Evolutionary conservation across 352 stramenopile species (phyloP).

Genomic region (Phytophthora crassamura): DNA sequence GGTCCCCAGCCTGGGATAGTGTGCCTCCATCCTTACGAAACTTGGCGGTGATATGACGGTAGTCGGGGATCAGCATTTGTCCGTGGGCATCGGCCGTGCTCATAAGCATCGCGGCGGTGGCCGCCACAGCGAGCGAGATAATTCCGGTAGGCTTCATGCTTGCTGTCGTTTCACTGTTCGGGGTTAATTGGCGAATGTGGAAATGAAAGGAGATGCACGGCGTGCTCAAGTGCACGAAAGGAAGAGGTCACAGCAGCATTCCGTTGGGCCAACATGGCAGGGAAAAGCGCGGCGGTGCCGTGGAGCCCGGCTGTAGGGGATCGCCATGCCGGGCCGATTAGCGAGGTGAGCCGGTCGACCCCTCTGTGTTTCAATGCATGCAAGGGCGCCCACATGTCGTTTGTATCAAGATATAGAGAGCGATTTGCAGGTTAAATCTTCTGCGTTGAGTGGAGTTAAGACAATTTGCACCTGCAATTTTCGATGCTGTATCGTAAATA

Average conservation of each 20-base stretch:
- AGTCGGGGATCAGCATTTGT: slow-evolving; percentile 23
- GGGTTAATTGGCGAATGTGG: slow-evolving; percentile 13
- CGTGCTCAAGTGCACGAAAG: neutral
- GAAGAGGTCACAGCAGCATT: neutral
- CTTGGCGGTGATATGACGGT: slow-evolving; percentile 23
- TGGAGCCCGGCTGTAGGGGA: neutral
- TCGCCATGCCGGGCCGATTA: neutral
- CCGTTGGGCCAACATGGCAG: neutral
- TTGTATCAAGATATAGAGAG: too few relatives aligned
- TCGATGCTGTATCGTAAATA: neutral
- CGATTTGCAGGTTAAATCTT: neutral
- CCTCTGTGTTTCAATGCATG: too few relatives aligned
- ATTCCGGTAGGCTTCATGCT: slow-evolving; percentile 32
- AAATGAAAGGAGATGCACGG: slow-evolving; percentile 16
- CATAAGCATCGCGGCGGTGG: slow-evolving; percentile 27
- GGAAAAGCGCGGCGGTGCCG: slow-evolving; percentile 9
- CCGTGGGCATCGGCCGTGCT: slow-evolving; percentile 34
- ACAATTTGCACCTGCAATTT: neutral
- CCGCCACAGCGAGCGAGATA: slow-evolving; percentile 14
- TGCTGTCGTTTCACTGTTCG: slow-evolving; percentile 22
- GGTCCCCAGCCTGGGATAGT: slow-evolving; percentile 27
- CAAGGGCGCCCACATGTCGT: too few relatives aligned
- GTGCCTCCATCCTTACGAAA: slow-evolving; percentile 29
- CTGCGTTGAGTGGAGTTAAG: neutral
- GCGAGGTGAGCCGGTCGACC: neutral